Conservation (phyloP, 257 asterid genomes). For the Gynochthodes officinalis region DNA sequence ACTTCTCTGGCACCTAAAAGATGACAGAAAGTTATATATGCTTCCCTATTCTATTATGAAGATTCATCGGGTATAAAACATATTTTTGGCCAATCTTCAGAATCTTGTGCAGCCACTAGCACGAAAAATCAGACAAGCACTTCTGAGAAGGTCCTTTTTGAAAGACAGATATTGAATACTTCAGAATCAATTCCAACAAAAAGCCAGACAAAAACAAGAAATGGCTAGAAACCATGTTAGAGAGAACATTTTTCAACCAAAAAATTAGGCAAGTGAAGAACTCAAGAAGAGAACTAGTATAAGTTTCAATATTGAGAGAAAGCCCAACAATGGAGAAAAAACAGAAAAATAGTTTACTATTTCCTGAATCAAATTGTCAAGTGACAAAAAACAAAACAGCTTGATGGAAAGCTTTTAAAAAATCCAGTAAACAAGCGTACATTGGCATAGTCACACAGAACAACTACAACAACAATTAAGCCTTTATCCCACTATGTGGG, state of each 20-base stretch:
- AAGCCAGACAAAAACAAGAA: neutral
- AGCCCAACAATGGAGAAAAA: neutral
- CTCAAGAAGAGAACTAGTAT: neutral
- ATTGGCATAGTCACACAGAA: neutral
- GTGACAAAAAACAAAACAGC: neutral
- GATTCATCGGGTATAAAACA: neutral
- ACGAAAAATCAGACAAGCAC: neutral
- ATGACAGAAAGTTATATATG: neutral
- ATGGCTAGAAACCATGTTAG: neutral
- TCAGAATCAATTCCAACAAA: neutral
- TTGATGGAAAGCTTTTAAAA: neutral
- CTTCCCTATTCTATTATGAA: neutral
- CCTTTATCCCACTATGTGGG: too few species aligned
- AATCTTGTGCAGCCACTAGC: neutral
- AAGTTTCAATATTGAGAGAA: neutral
- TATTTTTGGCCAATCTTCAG: neutral
- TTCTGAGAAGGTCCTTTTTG: neutral
- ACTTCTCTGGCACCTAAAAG: slow-evolving; percentile 84
- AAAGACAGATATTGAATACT: neutral
- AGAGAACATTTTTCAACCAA: neutral
- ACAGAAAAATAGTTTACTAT: neutral
- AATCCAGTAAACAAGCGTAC: neutral
- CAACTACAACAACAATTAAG: too few species aligned
- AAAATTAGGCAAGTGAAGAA: neutral
- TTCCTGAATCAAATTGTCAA: neutral